Evolutionary conservation across 345 rosid genomes (phyloP).

Genomic region (Cardamine resedifolia): DNA sequence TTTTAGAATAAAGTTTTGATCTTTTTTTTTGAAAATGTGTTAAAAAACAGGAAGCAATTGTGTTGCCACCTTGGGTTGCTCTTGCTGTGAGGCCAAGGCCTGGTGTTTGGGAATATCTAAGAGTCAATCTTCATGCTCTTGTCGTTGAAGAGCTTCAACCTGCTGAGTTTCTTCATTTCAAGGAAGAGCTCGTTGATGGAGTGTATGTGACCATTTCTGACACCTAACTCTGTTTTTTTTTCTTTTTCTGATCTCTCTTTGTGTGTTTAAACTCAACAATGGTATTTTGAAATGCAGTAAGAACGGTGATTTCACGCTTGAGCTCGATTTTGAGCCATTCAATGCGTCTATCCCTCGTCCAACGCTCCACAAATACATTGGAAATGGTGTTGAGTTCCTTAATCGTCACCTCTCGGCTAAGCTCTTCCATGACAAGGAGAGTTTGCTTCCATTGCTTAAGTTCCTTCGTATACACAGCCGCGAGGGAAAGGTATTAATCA

Average conservation of each 20-base stretch:
- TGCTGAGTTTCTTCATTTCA: conserved; percentile 83
- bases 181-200: conserved; percentile 97
- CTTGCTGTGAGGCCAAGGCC: conserved; percentile 95
- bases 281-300: conserved; percentile 42
- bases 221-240: background rate
- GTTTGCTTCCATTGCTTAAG: conserved; percentile 85
- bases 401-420: conserved; percentile 95
- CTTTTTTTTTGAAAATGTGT: background rate
- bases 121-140: conserved; percentile 78
- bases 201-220: conserved; percentile 42
- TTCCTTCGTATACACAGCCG: conserved; percentile 83
- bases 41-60: conserved; percentile 81
- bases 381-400: conserved; percentile 96
- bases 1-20: background rate
- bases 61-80: conserved; percentile 86
- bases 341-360: conserved; percentile 88
- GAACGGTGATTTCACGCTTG: conserved; percentile 83
- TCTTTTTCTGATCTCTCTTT: background rate
- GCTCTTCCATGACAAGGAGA: conserved; percentile 94
- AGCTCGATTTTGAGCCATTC: conserved; percentile 96
- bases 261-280: background rate
- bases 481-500: conserved; percentile 63
- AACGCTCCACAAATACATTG: conserved; percentile 80
- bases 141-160: conserved; percentile 76
- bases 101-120: conserved; percentile 92